Conservation (phyloP, 176 grass and related monocot genomes). For the Aegilops tauschii region DNA sequence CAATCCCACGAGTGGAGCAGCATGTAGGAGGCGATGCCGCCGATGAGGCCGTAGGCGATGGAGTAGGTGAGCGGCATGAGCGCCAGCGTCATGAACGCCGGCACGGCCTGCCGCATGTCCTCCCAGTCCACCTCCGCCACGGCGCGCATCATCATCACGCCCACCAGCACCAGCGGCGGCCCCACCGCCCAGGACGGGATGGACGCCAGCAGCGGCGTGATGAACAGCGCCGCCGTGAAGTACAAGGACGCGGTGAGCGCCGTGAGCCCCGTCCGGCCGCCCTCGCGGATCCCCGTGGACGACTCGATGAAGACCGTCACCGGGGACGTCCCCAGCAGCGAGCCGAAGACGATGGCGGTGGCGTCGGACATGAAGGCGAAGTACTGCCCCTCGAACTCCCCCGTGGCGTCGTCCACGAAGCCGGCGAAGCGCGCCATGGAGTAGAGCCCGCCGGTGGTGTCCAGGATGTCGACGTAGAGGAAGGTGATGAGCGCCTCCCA, state of each 20-base stretch:
- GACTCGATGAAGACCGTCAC: constrained; percentile 79
- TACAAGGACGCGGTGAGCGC: constrained; percentile 55
- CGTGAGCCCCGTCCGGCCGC: constrained; percentile 68
- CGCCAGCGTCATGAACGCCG: constrained; percentile 74
- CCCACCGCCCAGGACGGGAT: constrained; percentile 84
- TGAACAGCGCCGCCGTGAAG: constrained; percentile 61
- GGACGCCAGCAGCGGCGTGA: constrained; percentile 76
- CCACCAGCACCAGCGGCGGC: constrained; percentile 45
- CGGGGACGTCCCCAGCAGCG: constrained; percentile 68
- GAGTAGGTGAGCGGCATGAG: constrained; percentile 87
- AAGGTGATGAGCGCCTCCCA: constrained; percentile 88
- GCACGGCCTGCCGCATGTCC: constrained; percentile 79
- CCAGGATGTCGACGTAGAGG: constrained; percentile 84
- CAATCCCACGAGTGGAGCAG: constrained; percentile 72
- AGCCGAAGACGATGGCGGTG: constrained; percentile 66
- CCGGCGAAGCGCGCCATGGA: constrained; percentile 84
- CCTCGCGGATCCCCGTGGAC: constrained; percentile 77
- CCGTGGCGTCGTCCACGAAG: constrained; percentile 64
- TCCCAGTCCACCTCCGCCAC: constrained; percentile 81
- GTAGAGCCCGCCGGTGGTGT: constrained; percentile 77
- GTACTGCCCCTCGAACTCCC: constrained; percentile 83
- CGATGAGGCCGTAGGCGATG: constrained; percentile 85
- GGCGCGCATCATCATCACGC: constrained; percentile 82
- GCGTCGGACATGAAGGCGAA: constrained; percentile 94
- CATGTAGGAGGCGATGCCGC: constrained; percentile 64